Evolutionary conservation across 176 grass and related monocot species (phyloP).

Genomic region (Oryza glumipatula): DNA sequence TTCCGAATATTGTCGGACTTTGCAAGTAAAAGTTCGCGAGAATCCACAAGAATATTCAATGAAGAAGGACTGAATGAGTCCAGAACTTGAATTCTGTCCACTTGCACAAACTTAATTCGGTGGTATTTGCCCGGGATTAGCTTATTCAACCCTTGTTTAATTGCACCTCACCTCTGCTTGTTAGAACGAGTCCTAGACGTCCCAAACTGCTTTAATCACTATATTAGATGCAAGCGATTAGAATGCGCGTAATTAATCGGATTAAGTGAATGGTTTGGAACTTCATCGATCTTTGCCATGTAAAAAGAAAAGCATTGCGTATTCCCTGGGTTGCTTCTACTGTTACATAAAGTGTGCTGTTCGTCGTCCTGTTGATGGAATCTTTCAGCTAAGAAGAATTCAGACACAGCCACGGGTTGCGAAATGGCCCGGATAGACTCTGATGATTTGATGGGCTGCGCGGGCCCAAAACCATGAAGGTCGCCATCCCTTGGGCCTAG

Average conservation of each 20-base stretch:
- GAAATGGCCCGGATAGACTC: no score
- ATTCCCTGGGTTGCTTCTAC: background rate
- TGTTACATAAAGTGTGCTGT: background rate
- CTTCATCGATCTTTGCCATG: conserved; percentile 1
- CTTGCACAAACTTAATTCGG: background rate
- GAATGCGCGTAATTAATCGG: background rate
- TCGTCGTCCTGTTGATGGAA: background rate
- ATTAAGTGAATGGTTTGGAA: background rate
- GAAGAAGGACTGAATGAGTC: conserved; percentile 20
- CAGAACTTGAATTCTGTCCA: conserved; percentile 16
- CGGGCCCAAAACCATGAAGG: background rate
- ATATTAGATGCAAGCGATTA: background rate
- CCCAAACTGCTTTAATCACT: background rate
- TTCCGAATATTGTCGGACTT: conserved; percentile 3
- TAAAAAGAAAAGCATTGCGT: background rate
- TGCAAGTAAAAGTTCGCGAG: conserved; percentile 7
- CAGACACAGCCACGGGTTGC: background rate
- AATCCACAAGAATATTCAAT: conserved; percentile 22
- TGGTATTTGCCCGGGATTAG: background rate
- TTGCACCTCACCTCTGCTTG: background rate
- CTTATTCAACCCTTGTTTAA: background rate
- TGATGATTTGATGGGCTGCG: background rate
- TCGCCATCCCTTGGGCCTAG: background rate
- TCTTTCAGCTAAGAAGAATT: background rate
- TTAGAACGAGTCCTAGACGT: conserved; percentile 22